Conservation (phyloP, 495 filamentous ascomycete species). For the Thozetella sp. region DNA sequence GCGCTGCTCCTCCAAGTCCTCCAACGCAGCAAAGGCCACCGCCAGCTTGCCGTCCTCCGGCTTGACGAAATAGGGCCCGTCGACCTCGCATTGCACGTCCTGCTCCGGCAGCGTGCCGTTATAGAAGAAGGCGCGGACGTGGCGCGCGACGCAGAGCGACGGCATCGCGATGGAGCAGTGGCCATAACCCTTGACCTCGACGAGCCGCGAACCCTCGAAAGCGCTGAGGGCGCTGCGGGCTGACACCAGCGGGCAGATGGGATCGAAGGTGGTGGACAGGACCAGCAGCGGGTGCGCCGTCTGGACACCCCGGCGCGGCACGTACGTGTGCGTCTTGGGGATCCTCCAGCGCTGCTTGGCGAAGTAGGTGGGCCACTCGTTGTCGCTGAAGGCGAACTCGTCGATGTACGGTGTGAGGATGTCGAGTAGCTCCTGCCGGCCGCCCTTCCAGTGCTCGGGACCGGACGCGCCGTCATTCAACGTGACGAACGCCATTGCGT, state of each 20-base stretch:
- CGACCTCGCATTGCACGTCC: constrained; percentile 32
- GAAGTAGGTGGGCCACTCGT: constrained; percentile 24
- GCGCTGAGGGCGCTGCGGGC: constrained; percentile 35
- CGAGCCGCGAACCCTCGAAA: constrained; percentile 36
- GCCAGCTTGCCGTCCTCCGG: constrained; percentile 16
- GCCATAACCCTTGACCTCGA: constrained; percentile 47
- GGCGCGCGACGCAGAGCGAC: constrained; percentile 35
- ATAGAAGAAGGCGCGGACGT: constrained; percentile 35
- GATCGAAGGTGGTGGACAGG: constrained; percentile 43
- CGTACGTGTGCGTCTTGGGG: constrained; percentile 36
- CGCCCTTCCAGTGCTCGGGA: constrained; percentile 23
- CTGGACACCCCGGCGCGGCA: constrained; percentile 27
- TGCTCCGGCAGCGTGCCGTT: constrained; percentile 36
- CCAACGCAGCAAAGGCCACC: constrained; percentile 6
- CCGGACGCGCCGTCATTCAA: constrained; percentile 35
- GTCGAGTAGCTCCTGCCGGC: constrained; percentile 20
- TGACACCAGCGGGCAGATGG: constrained; percentile 41
- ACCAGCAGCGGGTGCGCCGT: constrained; percentile 41
- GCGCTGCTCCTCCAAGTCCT: constrained; percentile 15
- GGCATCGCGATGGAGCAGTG: constrained; percentile 42
- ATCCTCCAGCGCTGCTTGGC: constrained; percentile 37
- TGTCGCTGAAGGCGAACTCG: constrained; percentile 20
- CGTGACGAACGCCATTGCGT: constrained; percentile 20
- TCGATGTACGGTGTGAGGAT: constrained; percentile 25
- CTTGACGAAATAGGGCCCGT: constrained; percentile 31